Evolutionary conservation across 1,139 yeast genomes (phyloP).

Genomic region (Fermentozyma sake): DNA sequence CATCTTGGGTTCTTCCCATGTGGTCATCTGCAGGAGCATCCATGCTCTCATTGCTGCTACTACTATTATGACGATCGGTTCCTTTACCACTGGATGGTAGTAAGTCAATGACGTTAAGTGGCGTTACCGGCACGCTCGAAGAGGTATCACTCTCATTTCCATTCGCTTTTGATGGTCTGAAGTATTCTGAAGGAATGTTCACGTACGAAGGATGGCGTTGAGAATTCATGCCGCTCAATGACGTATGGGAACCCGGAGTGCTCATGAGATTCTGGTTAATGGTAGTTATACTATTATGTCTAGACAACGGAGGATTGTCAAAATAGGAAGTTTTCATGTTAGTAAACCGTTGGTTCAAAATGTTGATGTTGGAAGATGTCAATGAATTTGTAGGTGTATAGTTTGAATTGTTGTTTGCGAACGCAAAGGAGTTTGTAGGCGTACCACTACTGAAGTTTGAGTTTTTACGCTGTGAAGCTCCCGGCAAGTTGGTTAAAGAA

Average conservation of each 20-base stretch:
- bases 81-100: constrained; percentile 12
- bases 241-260: constrained; percentile 23
- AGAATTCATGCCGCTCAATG: constrained; percentile 10
- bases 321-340: constrained; percentile 21
- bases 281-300: constrained; percentile 10
- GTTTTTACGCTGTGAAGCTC: constrained; percentile 8
- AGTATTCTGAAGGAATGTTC: constrained; percentile 4
- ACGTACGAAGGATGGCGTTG: constrained; percentile 10
- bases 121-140: constrained; percentile 14
- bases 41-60: too few species aligned
- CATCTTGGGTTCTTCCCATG: too few species aligned
- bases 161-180: too few species aligned
- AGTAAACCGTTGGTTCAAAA: constrained; percentile 23
- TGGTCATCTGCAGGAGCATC: too few species aligned
- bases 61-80: too few species aligned
- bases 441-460: constrained; percentile 5
- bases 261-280: constrained; percentile 11
- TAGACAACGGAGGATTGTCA: constrained; percentile 17
- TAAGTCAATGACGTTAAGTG: constrained; percentile 17
- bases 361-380: constrained; percentile 25
- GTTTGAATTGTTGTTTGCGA: too few species aligned
- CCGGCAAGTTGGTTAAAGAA: constrained; percentile 13
- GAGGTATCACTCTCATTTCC: constrained; percentile 6
- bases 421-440: too few species aligned
- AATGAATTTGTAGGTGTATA: constrained; percentile 17